Evolutionary conservation across 768 basidiomycete genomes (phyloP), one percentile per base, ranked within the genome.

Genomic region (Russula foetens): DNA sequence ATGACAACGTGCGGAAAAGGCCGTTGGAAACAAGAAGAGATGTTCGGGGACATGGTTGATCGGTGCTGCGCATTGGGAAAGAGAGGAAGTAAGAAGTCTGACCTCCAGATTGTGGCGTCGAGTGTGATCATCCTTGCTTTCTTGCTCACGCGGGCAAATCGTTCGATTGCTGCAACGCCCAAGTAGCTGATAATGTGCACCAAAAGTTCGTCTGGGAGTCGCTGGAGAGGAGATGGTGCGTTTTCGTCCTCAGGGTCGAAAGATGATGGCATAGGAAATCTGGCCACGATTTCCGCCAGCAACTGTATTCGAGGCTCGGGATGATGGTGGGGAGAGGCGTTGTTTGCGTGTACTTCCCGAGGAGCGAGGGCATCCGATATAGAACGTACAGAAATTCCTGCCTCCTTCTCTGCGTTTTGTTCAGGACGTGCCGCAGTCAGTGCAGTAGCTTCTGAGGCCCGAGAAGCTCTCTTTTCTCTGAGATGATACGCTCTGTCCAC

Each of bases 31-130:
- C 48, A 23, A 43, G 43, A 5, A 33, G 19, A 9, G 47, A n/a
- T n/a, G n/a, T n/a, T 53, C 17, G 15, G 26, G 60, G 19, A 24
- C 7, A 26, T 4, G 23, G 26, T 44, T 35, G 31, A 50, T 44
- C 50, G 43, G 19, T 43, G 12, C 43, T 28, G 41, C 26, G n/a
- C 43, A 41, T 58, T 28, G 28, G 17, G 23, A 31, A 9, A 48
- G 53, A 39, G 29, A 15, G 39, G 8, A 35, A 28, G 57, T 67
- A 23, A 23, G 15, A 55, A 39, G 41, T 15, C 78, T 51, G 64
- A 88, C 91, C 84, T 87, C 92, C 92, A 94, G 56, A 92, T 80
- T 3, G 76, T 75, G 21, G 79, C 72, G 62, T 91, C 88, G 53
- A 92, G 72, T 11, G 83, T 84, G 21, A 95, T 64, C 9, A 91